A percentile compares a stretch with the other conserved stretches of the same genome.
phyloP scores from a whole-genome alignment of 208 protist genomes.

The Crithidia fasciculata region DNA sequence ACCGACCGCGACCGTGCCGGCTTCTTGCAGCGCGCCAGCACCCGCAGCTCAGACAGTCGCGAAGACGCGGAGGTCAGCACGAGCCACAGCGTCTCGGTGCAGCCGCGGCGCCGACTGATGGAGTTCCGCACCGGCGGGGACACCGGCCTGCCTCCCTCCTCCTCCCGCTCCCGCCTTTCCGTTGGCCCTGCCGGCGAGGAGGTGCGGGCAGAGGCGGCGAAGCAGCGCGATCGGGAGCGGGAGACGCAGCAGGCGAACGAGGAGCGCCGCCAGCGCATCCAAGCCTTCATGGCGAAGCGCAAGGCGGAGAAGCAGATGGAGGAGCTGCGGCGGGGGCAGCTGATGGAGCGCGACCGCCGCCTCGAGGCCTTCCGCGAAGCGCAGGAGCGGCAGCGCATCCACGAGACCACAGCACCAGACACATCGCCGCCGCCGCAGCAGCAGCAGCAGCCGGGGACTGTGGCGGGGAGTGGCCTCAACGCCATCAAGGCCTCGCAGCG shows the following conservation, averaged over 20 bases:
- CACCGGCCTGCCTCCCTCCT: constrained; percentile 8
- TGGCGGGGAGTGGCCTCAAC: constrained; percentile 35
- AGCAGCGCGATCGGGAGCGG: constrained; percentile 21
- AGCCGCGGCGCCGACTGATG: constrained; percentile 33
- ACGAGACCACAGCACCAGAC: constrained; percentile 6
- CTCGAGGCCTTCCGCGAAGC: constrained; percentile 8
- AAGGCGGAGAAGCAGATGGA: constrained; percentile 51
- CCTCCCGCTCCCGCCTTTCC: constrained; percentile 9
- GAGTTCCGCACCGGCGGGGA: constrained; percentile 30
- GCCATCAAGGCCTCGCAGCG: constrained; percentile 34
- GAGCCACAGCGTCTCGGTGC: background rate
- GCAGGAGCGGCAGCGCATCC: constrained; percentile 20
- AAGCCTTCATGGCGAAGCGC: constrained; percentile 64
- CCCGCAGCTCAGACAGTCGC: background rate
- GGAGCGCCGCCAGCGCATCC: constrained; percentile 67
- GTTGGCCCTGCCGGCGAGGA: constrained; percentile 10
- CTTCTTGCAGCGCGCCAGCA: constrained; percentile 10
- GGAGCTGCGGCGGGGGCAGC: constrained; percentile 28
- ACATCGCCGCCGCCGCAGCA: background rate
- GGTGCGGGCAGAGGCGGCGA: background rate
- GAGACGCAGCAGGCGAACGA: constrained; percentile 51
- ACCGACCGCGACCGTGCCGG: constrained; percentile 3
- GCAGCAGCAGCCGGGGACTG: constrained; percentile 8
- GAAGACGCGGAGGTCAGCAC: constrained; percentile 1
- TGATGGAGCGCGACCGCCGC: constrained; percentile 12